phyloP scores from a whole-genome alignment of 371 early-diverging fungal genomes.

The Mortierella sp. region DNA sequence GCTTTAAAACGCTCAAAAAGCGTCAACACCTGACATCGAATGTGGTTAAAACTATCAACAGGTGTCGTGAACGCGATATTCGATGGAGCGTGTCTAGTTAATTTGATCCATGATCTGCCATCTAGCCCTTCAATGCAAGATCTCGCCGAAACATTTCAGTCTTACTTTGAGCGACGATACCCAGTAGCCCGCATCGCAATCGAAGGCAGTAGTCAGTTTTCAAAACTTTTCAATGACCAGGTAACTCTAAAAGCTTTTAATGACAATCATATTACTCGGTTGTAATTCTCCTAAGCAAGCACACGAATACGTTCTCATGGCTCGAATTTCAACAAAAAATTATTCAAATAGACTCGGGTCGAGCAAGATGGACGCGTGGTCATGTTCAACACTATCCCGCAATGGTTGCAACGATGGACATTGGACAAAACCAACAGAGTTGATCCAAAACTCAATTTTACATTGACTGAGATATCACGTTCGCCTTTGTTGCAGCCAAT shows the following conservation, averaged over 20 bases:
- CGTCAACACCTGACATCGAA: not conserved
- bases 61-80: constrained; percentile 51
- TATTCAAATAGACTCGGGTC: constrained; percentile 21
- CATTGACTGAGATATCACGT: constrained; percentile 9
- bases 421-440: constrained; percentile 29
- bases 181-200: constrained; percentile 53
- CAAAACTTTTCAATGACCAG: constrained; percentile 42
- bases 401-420: constrained; percentile 52
- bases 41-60: not conserved
- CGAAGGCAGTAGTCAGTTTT: constrained; percentile 49
- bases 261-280: not conserved
- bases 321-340: not conserved
- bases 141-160: constrained; percentile 37
- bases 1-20: not conserved
- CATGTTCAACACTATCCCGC: constrained; percentile 47
- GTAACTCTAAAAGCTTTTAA: constrained; percentile 4
- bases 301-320: not conserved
- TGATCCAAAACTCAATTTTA: constrained; percentile 36
- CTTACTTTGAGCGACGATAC: constrained; percentile 47
- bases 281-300: not conserved
- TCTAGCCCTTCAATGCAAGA: constrained; percentile 35
- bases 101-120: constrained; percentile 40
- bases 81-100: constrained; percentile 51
- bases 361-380: constrained; percentile 44
- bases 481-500: constrained; percentile 18